Percentiles rank a stretch among this genome's conserved stretches.
Conservation (phyloP, 768 basidiomycete species). For the Hydnum rufescens region DNA sequence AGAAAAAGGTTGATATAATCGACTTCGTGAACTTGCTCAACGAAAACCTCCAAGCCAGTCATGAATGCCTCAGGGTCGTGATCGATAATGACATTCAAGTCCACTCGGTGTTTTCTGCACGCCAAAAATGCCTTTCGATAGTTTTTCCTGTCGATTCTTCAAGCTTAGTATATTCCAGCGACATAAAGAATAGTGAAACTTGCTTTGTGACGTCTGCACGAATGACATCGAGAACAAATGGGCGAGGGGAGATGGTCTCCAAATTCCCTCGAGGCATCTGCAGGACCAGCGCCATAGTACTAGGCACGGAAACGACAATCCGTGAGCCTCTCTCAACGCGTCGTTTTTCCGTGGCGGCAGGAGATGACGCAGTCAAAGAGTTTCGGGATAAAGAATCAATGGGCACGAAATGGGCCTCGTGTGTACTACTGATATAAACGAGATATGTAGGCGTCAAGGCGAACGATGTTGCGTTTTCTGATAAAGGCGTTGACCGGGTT, state of each 20-base stretch:
- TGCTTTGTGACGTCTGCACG: slow-evolving; percentile 55
- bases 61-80: slow-evolving; percentile 53
- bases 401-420: slow-evolving; percentile 55
- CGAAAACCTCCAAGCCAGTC: slow-evolving; percentile 38
- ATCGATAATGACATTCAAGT: slow-evolving; percentile 74
- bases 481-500: slow-evolving; percentile 8
- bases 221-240: slow-evolving; percentile 74
- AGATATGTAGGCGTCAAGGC: slow-evolving; percentile 47
- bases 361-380: slow-evolving; percentile 14
- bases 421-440: slow-evolving; percentile 67
- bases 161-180: not conserved
- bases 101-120: slow-evolving; percentile 85
- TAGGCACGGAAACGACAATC: slow-evolving; percentile 77
- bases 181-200: slow-evolving; percentile 17
- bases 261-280: slow-evolving; percentile 98
- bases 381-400: slow-evolving; percentile 12
- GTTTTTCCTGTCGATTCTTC: slow-evolving; percentile 31
- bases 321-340: slow-evolving; percentile 70
- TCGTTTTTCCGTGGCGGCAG: slow-evolving; percentile 23
- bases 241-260: slow-evolving; percentile 86
- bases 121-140: slow-evolving; percentile 80
- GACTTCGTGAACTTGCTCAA: slow-evolving; percentile 73
- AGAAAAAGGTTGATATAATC: slow-evolving; percentile 89
- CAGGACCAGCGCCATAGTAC: slow-evolving; percentile 70
- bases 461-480: slow-evolving; percentile 35